Evolutionary conservation across 148 eudicot species (phyloP), one percentile per base, ranked within the genome.

Genomic region (Agrostemma githago): DNA sequence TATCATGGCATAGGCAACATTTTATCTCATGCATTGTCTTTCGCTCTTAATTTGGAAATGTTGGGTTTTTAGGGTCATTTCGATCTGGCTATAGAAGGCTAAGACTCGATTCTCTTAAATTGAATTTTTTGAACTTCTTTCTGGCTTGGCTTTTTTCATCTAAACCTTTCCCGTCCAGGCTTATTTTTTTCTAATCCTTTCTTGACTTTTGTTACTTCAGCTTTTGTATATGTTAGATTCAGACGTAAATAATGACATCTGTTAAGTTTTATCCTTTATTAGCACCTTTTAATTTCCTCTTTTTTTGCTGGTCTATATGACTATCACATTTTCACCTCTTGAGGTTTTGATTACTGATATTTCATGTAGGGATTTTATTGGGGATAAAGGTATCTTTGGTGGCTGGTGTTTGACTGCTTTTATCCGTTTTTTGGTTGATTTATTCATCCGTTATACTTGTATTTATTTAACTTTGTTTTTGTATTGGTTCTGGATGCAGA

Each of bases 401-500:
- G 66, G 19, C 37, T 20, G 19, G 21, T 48, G 44, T 19, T 37
- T 63, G 43, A 56, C 20, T 56, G 8, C 4, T 56, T 53, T 51
- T 40, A 16, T 62, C 43, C n/a, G 2, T 17, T 41, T 69, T 0
- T 38, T 59, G 20, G 26, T 16, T 66, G 8, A 48, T 14, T 14
- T 66, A 9, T 43, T 68, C 10, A 53, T 54, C 62, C n/a, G 46
- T 34, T 71, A 46, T 10, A 2, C 60, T 19, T 21, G 41, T 56
- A 48, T 10, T 53, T 75, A 6, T 11, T 34, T 5, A 68, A 15
- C 48, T 67, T 58, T 8, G 34, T 57, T 7, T 34, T 56, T 17
- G 56, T 39, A 5, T 57, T 51, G 80, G 70, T 70, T 10, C 71
- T 79, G 73, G 61, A 66, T 84, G 81, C 89, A 93, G 95, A 96